A percentile compares a stretch with the other conserved stretches of the same genome.
These are phyloP conservation scores for Kentomonas sorsogonicus DNA, from an alignment of 208 protist genomes.

Conservation along the genomic window DNA sequence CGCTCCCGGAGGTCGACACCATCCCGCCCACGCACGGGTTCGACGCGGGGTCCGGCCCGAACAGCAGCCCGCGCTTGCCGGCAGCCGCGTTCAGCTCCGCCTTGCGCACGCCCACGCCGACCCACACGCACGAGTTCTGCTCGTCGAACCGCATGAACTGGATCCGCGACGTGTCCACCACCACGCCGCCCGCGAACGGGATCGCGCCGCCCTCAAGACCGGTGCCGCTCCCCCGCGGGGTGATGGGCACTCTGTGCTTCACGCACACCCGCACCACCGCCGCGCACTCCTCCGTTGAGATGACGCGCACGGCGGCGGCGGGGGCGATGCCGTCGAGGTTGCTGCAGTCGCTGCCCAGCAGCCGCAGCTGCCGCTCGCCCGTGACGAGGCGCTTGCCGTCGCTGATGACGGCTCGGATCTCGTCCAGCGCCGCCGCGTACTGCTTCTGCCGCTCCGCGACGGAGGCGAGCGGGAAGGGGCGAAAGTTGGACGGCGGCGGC, in stretches of 20 bases:
- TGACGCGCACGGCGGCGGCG: slow-evolving; percentile 22
- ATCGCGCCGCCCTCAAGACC: slow-evolving; percentile 55
- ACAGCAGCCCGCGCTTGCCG: slow-evolving; percentile 28
- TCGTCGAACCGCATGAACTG: slow-evolving; percentile 34
- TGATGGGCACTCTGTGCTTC: slow-evolving; percentile 41
- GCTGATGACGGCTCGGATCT: too few relatives aligned
- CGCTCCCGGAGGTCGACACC: slow-evolving; percentile 56
- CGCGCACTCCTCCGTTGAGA: slow-evolving; percentile 19
- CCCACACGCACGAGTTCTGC: slow-evolving; percentile 56
- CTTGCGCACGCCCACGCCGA: slow-evolving; percentile 60
- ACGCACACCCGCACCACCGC: slow-evolving; percentile 27
- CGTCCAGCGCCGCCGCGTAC: too few relatives aligned
- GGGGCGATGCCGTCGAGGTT: slow-evolving; percentile 16
- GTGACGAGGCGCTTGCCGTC: too few relatives aligned
- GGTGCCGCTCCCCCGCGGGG: slow-evolving; percentile 40
- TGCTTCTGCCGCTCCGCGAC: too few relatives aligned
- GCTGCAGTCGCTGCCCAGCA: slow-evolving; percentile 28
- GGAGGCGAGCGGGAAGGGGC: too few relatives aligned
- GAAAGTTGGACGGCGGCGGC: too few relatives aligned
- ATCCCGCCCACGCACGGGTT: slow-evolving; percentile 76
- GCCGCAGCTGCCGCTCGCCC: slow-evolving; percentile 17
- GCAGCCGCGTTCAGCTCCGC: slow-evolving; percentile 27
- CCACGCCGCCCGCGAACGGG: slow-evolving; percentile 42
- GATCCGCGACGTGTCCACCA: slow-evolving; percentile 43
- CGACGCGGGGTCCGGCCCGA: slow-evolving; percentile 49